These are phyloP conservation scores for Bretschneidera sinensis DNA, from an alignment of 345 rosid species.

Conservation along the genomic window DNA sequence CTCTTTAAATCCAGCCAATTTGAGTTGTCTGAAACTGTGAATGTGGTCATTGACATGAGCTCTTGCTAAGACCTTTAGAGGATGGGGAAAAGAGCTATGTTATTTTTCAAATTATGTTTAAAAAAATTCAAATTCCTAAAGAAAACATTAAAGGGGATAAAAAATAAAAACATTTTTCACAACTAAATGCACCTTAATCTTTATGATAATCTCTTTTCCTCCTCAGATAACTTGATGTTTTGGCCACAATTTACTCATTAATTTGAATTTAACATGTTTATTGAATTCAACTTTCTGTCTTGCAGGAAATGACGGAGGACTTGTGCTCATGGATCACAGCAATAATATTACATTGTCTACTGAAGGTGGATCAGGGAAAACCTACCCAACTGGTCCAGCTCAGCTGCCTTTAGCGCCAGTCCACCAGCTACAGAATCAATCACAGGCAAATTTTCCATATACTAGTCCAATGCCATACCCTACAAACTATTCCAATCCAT, in stretches of 20 bases:
- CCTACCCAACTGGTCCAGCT: slow-evolving; percentile 17
- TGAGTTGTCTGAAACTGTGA: neutral
- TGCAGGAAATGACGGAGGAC: slow-evolving; percentile 50
- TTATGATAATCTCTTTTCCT: neutral
- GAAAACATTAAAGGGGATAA: no score
- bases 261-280: no score
- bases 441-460: slow-evolving; percentile 23
- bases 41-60: neutral
- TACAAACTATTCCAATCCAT: slow-evolving; percentile 20
- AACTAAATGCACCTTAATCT: no score
- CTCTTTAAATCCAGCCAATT: neutral
- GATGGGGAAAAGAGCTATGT: neutral
- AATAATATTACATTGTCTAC: slow-evolving; percentile 20
- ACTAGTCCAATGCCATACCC: slow-evolving; percentile 27
- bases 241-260: no score
- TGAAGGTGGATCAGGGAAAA: slow-evolving; percentile 23
- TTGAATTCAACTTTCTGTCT: slow-evolving; percentile 5
- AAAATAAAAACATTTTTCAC: no score
- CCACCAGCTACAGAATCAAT: slow-evolving; percentile 23
- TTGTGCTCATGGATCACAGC: slow-evolving; percentile 34
- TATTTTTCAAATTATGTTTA: no score
- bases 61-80: neutral
- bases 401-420: slow-evolving; percentile 18
- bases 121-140: neutral
- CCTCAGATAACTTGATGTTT: neutral